These are phyloP conservation scores for Diversispora eburnea DNA, from an alignment of 192 early-diverging fungal genomes.

Conservation along the genomic window DNA sequence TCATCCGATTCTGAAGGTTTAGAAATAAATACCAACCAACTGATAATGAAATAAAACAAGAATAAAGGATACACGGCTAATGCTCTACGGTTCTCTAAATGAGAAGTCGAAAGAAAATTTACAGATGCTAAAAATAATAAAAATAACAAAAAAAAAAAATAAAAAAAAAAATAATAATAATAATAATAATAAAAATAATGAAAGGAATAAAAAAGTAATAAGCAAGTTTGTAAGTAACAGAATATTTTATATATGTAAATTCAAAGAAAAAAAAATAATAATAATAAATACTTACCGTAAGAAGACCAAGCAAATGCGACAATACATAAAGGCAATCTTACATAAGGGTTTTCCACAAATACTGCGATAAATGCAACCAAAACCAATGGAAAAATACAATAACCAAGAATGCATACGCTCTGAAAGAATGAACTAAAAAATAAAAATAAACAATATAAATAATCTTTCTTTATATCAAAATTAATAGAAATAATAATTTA, in stretches of 20 bases:
- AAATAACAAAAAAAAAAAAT: too few relatives aligned
- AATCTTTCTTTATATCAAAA: background rate
- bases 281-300: conserved; percentile 56
- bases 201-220: too few relatives aligned
- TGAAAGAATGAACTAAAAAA: conserved; percentile 87
- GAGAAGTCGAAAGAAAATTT: conserved; percentile 84
- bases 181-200: background rate
- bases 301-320: conserved; percentile 85
- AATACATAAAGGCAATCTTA: conserved; percentile 69
- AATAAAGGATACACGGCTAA: conserved; percentile 93
- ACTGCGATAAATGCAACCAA: conserved; percentile 71
- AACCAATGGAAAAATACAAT: conserved; percentile 93
- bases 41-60: conserved; percentile 93
- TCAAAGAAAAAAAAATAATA: background rate
- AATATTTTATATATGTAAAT: conserved; percentile 1
- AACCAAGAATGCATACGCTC: conserved; percentile 92
- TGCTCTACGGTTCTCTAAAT: conserved; percentile 78
- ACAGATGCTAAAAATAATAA: conserved; percentile 64
- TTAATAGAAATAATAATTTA: background rate
- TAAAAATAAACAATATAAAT: conserved; percentile 11
- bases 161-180: too few relatives aligned
- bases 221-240: background rate
- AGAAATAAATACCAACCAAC: conserved; percentile 87
- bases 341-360: conserved; percentile 60
- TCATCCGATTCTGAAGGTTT: conserved; percentile 25